Evolutionary conservation across 2,329 filamentous ascomycete genomes (phyloP), one percentile per base, ranked within the genome.

Genomic region (Capronia americana): DNA sequence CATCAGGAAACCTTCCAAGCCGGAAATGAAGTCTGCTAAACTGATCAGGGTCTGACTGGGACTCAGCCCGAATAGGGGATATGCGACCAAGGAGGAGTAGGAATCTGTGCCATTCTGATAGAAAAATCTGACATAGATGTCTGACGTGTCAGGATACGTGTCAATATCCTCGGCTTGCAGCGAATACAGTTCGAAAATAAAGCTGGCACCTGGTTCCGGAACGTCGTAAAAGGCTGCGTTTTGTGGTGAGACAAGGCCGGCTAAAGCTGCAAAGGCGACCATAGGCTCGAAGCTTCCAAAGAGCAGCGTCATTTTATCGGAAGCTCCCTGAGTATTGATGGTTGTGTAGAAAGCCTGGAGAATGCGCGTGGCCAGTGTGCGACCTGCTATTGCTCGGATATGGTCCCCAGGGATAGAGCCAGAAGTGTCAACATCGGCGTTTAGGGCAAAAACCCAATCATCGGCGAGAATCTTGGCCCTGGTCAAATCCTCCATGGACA

Each of bases 81-180:
- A 86, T 0, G 79, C 68, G 17, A 76, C 73, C 34, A 80, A 77
- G 0, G 72, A 70, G 32, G 74, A 73, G 24, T 75, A 67, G 11
- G 68, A 59, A 26, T 78, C 76, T 0, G 85, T 86, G 57, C 84
- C 85, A 70, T 88, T 88, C 70, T 83, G 84, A 75, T 85, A 83
- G 64, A 82, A 77, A 73, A 88, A 86, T 23, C 84, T 81, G 32
- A 88, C 82, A 74, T 77, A 85, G 48, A 88, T 79, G 24, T 87
- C 78, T 2, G 77, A 73, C 0, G 72, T 71, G 14, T 68, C 58
- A 0, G 82, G 82, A 62, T 82, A 84, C 24, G 73, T 71, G n/a
- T 61, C 60, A 20, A 70, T 65, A 28, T 69, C 64, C 54, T 77
- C 75, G 41, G 70, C 72, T 12, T 77, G 75, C 53, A 78, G 74